These are phyloP conservation scores for Syzygium syzygioides DNA, from an alignment of 441 rosid species.

Conservation along the genomic window DNA sequence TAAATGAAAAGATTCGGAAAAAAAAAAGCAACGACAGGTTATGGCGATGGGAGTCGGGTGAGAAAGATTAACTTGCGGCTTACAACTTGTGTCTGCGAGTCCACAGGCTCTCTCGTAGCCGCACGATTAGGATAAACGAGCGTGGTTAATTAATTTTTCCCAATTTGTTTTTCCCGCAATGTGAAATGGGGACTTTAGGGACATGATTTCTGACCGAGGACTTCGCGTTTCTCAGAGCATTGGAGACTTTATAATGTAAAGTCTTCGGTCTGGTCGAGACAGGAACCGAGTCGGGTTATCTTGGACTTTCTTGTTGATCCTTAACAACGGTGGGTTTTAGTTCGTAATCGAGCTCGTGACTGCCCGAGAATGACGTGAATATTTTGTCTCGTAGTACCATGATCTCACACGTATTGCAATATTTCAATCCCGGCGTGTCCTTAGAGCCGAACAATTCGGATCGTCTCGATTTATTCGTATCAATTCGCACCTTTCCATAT, in stretches of 20 bases:
- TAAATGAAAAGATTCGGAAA: background rate
- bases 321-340: background rate
- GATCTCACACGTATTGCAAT: fast-evolving
- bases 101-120: background rate
- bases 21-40: background rate
- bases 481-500: background rate
- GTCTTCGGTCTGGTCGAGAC: background rate
- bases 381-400: background rate
- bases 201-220: background rate
- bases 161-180: background rate
- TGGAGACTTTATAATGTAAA: background rate
- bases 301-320: background rate
- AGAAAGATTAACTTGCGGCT: background rate
- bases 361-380: background rate
- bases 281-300: background rate
- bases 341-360: fast-evolving
- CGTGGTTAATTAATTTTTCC: background rate
- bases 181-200: background rate
- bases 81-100: background rate
- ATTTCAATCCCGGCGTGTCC: background rate
- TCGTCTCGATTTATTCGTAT: background rate
- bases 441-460: no score
- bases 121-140: background rate
- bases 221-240: background rate
- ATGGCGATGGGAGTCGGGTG: no score